Evolutionary conservation across 2,329 filamentous ascomycete genomes (phyloP).

Genomic region (Aspergillus aculeatinus): DNA sequence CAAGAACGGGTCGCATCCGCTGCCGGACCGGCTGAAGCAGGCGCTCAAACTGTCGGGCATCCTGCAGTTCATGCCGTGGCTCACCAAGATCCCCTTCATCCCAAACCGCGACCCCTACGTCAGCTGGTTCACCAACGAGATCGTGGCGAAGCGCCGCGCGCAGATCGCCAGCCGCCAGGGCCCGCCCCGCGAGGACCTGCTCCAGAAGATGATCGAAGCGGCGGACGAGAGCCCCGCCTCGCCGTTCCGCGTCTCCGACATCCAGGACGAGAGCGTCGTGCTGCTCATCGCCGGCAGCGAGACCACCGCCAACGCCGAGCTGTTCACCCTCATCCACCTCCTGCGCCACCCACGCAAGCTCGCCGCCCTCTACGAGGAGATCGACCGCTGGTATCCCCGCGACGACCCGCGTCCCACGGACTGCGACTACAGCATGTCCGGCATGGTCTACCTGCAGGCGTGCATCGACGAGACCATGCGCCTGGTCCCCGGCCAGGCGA

Average conservation of each 20-base stretch:
- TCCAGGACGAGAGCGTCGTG: conserved; percentile 1
- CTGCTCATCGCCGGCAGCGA: conserved; percentile 1
- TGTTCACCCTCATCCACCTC: background rate
- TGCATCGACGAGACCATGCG: conserved; percentile 1
- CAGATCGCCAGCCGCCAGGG: background rate
- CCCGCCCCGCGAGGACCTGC: background rate
- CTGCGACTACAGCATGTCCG: background rate
- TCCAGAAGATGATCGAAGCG: background rate
- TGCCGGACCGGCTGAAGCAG: background rate
- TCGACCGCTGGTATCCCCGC: background rate
- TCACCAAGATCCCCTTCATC: background rate
- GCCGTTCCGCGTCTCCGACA: background rate
- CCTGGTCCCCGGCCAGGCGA: background rate
- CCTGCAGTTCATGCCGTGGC: background rate
- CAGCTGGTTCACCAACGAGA: background rate
- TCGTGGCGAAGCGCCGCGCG: background rate
- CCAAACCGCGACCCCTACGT: conserved; percentile 1
- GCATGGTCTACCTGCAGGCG: background rate
- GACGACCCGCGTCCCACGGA: background rate
- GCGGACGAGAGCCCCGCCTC: background rate
- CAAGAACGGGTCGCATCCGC: background rate
- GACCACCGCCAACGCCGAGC: background rate
- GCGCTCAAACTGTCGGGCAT: background rate
- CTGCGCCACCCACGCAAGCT: background rate
- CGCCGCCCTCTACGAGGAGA: background rate